Evolutionary conservation across 345 rosid genomes (phyloP), one percentile per base, ranked within the genome.

Genomic region (Moringa oleifera): DNA sequence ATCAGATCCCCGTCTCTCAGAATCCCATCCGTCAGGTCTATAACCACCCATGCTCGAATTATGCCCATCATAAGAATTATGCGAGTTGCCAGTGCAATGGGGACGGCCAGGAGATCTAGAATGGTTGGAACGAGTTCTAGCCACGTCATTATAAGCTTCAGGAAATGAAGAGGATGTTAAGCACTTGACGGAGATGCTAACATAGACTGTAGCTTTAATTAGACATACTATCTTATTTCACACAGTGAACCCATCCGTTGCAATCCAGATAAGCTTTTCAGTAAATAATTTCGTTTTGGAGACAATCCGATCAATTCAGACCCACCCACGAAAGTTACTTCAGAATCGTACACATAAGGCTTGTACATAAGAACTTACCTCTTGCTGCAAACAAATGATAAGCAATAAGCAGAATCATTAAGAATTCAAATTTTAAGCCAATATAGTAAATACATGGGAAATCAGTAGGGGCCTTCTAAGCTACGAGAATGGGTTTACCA

Each of bases 141-240:
- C 87, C 75, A 95, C 89, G 55, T 86, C 95, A 83, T 85, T 91
- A 81, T 85, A 87, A 89, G 99, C 99, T 95, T 88, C 97, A 91
- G 53, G 75, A 87, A 95, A 89, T 69, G 89, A 88, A 86, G 81
- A 84, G 80, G 66, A 72, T 54, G 95, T 87, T 81, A 94, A 84
- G 92, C 80, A 77, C 85, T 73, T 81, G 87, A 75, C 70, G 68
- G 64, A 76, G 75, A 77, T 75, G 86, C 76, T 74, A 75, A 53
- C 67, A 75, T 64, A 85, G 71, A 79, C 60, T 72, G 81, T 68
- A 71, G 81, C 79, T 78, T 79, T 72, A 85, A 68, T 66, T 55
- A 79, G 59, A 78, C 60, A 81, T 63, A 52, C 69, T 73, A 81
- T 70, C 71, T 68, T 72, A 70, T 51, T 71, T 82, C 71, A 77